A percentile compares a stretch with the other conserved stretches of the same genome.
These are phyloP conservation scores for Rhododendron vialii DNA, from an alignment of 148 eudicot genomes.

Conservation along the genomic window DNA sequence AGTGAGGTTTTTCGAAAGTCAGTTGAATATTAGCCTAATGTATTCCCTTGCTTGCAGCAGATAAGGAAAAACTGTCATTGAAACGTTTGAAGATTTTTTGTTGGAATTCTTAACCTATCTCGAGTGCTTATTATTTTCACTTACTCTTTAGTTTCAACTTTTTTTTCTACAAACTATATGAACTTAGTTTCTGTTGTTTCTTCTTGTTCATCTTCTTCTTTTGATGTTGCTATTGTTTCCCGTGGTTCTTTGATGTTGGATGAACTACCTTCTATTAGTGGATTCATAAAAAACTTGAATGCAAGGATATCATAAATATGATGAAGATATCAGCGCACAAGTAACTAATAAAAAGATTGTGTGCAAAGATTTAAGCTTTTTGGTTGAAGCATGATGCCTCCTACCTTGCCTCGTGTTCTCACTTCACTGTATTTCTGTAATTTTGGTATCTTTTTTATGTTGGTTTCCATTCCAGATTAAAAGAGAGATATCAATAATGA, in stretches of 20 bases:
- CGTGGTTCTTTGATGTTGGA: background rate
- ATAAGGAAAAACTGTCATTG: background rate
- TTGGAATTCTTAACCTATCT: background rate
- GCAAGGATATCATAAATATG: background rate
- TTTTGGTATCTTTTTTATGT: slow-evolving; percentile 9
- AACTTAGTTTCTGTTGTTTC: background rate
- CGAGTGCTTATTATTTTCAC: background rate
- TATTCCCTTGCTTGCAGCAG: background rate
- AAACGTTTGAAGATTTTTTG: background rate
- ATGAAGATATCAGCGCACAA: background rate
- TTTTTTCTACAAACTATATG: background rate
- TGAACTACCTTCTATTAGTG: background rate
- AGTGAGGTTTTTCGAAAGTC: background rate
- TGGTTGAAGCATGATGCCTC: background rate
- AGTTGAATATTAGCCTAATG: background rate
- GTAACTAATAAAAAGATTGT: background rate
- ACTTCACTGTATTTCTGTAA: background rate
- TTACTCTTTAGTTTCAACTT: background rate
- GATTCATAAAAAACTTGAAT: background rate
- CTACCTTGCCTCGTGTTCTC: background rate
- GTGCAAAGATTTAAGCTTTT: background rate
- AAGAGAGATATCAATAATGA: slow-evolving; percentile 95
- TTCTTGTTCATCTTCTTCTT: background rate
- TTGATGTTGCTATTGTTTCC: background rate
- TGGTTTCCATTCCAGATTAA: slow-evolving; percentile 71